Conservation (phyloP, 1,284 basidiomycete species). For the Rhodotorula sp. region DNA sequence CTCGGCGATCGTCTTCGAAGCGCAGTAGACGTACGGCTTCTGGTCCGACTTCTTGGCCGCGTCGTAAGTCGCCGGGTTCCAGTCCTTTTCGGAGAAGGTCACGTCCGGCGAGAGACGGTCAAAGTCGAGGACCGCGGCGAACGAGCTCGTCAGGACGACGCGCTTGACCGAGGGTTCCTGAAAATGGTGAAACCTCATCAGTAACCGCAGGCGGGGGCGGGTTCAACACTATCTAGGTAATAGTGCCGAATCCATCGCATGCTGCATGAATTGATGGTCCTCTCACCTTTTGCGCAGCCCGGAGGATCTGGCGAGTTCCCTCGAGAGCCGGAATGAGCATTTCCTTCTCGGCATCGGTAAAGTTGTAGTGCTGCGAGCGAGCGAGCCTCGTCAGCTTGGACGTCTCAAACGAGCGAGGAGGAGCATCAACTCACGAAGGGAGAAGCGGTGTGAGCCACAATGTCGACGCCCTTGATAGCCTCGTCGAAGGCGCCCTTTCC, state of each 20-base stretch:
- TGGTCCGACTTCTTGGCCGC: slow-evolving; percentile 55
- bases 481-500: slow-evolving; percentile 51
- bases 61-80: slow-evolving; percentile 63
- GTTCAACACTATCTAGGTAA: no score
- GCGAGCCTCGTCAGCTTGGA: no score
- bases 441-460: slow-evolving; percentile 37
- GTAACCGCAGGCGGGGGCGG: not conserved
- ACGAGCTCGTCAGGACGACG: slow-evolving; percentile 66
- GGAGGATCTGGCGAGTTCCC: slow-evolving; percentile 61
- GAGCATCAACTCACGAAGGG: slow-evolving; percentile 43
- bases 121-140: slow-evolving; percentile 55
- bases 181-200: not conserved
- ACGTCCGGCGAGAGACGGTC: slow-evolving; percentile 40
- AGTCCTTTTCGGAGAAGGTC: slow-evolving; percentile 55
- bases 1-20: slow-evolving; percentile 67
- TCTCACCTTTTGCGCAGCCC: slow-evolving; percentile 56
- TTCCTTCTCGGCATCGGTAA: slow-evolving; percentile 50
- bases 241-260: no score
- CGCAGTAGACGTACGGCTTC: slow-evolving; percentile 19
- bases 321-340: slow-evolving; percentile 63
- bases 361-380: slow-evolving; percentile 28
- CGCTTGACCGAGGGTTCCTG: slow-evolving; percentile 57
- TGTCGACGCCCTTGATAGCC: slow-evolving; percentile 50
- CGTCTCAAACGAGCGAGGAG: not conserved
- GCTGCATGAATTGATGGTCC: no score